Base-by-base conservation (phyloP, 2,329 filamentous ascomycete genomes). In the Podosphaera leucotricha region DNA sequence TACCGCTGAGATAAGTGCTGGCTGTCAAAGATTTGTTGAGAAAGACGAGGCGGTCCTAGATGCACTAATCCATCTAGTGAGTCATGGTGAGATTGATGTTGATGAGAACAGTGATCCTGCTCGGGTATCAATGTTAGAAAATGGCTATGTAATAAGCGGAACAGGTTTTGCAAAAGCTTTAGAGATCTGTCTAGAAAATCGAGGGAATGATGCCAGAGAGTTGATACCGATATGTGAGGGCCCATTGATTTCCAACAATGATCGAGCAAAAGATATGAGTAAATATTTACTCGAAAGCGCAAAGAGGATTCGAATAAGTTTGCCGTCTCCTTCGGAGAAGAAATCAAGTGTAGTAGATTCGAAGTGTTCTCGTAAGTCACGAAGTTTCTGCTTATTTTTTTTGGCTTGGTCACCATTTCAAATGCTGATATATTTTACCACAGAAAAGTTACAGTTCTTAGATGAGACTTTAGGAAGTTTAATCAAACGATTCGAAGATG, bases 101-200 rank as follows among this genome's bases (percentile, higher is more conserved):
- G 50, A 68, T 8, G 58, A 61, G 13, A 65, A 62, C 41, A 60
- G 72, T 19, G 75, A 78, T 39, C 10, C 24, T 11, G 71, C 77
- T 19, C 67, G 74, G 38, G 74, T 78, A 2, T 67, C 76, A 10
- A 79, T 84, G 6, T 81, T 85, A 0, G 84, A 93, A 51, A 80
- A 92, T 46, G 84, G 94, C 59, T 95, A 95, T 60, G 85, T 95
- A 38, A 90, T 95, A 54, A 86, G 87, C 18, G 87, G 87, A 15
- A 93, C 85, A 0, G 90, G 87, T 21, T 84, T 98, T 1, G 87
- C 92, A 41, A 94, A 93, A 62, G 90, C 90, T 3, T 66, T 98
- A 39, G 77, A 83, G 44, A 92, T 92, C 54, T 93, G 86, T 55
- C 66, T 98, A 42, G 78, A 84, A 53, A 92, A 92, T 57, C 75